phyloP scores from a whole-genome alignment of 495 filamentous ascomycete species.

The Bathelium albidoporum region DNA sequence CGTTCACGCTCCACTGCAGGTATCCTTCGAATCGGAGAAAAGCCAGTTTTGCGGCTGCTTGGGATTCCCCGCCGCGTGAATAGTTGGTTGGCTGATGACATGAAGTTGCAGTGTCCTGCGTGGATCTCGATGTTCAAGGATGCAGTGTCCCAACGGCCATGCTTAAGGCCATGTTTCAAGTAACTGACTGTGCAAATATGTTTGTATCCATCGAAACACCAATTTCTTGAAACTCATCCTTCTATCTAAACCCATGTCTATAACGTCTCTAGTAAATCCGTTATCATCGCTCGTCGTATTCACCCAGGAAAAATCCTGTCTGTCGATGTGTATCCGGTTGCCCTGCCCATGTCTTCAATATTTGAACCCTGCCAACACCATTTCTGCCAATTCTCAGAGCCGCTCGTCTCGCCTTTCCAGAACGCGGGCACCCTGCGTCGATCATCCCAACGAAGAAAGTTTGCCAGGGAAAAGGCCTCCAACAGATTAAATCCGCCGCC shows the following conservation, averaged over 20 bases:
- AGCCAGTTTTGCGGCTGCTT: no score
- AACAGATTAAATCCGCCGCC: not conserved
- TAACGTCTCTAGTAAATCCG: not conserved
- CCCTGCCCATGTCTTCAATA: not conserved
- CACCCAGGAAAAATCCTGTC: not conserved
- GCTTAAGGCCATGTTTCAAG: not conserved
- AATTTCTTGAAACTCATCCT: not conserved
- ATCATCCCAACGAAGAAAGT: not conserved
- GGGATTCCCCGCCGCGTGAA: no score
- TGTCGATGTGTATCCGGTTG: not conserved
- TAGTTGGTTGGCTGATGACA: no score
- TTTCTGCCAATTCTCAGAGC: not conserved
- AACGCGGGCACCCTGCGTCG: not conserved
- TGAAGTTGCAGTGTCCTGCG: no score
- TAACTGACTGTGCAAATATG: not conserved
- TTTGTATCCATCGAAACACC: not conserved
- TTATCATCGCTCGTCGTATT: not conserved
- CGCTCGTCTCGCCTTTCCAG: not conserved
- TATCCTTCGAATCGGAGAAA: no score
- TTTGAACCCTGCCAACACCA: not conserved
- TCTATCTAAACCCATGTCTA: slow-evolving; percentile 1
- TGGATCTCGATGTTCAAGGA: no score
- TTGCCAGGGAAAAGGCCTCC: not conserved
- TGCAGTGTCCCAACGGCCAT: no score
- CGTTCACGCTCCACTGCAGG: no score